Conservation (phyloP, 2,329 filamentous ascomycete species). For the Cryphonectria parasitica region DNA sequence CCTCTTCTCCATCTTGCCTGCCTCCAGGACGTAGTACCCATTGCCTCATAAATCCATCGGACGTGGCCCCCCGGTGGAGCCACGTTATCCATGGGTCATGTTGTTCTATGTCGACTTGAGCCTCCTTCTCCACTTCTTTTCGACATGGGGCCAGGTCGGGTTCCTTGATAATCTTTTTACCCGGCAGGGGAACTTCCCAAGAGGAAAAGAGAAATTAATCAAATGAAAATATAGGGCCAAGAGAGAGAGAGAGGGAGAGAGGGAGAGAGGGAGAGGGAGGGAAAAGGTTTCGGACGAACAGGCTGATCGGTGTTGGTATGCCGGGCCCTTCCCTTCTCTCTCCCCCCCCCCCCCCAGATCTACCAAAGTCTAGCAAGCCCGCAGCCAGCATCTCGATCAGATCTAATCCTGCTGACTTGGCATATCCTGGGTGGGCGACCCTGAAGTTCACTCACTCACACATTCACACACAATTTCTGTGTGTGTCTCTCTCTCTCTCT, state of each 20-base stretch:
- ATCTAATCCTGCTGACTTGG: conserved; percentile 1
- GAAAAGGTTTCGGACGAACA: neutral
- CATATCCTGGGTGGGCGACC: neutral
- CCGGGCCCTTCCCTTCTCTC: too few species aligned
- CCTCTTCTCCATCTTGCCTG: too few species aligned
- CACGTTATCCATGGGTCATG: conserved; percentile 42
- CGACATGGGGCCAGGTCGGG: neutral
- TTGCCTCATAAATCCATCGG: conserved; percentile 16
- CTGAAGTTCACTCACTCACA: neutral
- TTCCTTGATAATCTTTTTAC: neutral
- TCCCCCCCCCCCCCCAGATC: neutral
- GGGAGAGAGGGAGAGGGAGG: neutral
- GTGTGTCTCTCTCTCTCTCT: too few species aligned
- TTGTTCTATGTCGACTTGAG: conserved; percentile 32
- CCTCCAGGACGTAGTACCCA: conserved; percentile 29
- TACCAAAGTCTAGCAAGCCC: neutral
- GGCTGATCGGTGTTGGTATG: neutral
- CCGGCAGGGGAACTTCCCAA: neutral
- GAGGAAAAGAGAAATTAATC: too few species aligned
- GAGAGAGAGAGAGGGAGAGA: too few species aligned
- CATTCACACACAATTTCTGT: too few species aligned
- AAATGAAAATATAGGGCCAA: neutral
- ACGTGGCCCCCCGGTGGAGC: conserved; percentile 37
- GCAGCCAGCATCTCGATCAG: neutral
- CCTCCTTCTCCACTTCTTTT: conserved; percentile 24